Evolutionary conservation across 345 rosid genomes (phyloP), one percentile per base, ranked within the genome.

Genomic region (Schrenkiella parvula): DNA sequence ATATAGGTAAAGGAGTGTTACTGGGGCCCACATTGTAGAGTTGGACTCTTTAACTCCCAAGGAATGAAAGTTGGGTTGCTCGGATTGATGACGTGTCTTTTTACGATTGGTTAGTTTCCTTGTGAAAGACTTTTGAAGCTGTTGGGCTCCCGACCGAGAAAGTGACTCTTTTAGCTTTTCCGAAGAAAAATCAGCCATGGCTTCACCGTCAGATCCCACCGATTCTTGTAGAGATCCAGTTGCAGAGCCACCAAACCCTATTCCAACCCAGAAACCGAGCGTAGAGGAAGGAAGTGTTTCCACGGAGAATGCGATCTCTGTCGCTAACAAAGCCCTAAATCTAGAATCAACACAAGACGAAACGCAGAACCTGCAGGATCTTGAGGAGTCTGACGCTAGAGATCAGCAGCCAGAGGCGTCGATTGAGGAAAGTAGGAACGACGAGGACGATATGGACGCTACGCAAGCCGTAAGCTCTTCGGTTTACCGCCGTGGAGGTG

Each of bases 401-500:
- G 68, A 74, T 59, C 68, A 67, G 38, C 62, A 43, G 65, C 13
- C 34, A 66, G 73, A 46, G 21, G 59, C 50, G 10, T 44, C 41
- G 74, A 71, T 60, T 64, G 70, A 65, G 0, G 71, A 56, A 64
- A 42, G 43, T 31, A 56, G 18, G 66, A 74, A 66, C 68, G 78
- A 74, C 17, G 78, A 82, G 8, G 77, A 74, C 18, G 79, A 72
- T 2, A 72, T 42, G 26, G 65, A 78, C 28, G 54, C 79, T 4
- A 26, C 55, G 23, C 81, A 48, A 32, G 68, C 55, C 78, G 66
- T 53, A 3, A 4, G 73, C 74, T 38, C 77, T 2, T 13, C 79
- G 35, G 28, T 22, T 25, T 37, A 50, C 57, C 79, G 86, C 41
- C 85, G 83, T 26, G 77, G 89, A 53, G 86, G 89, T 19, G 80